These are phyloP conservation scores for Fonsecaea pedrosoi DNA, from an alignment of 2,329 filamentous ascomycete species.

Conservation along the genomic window DNA sequence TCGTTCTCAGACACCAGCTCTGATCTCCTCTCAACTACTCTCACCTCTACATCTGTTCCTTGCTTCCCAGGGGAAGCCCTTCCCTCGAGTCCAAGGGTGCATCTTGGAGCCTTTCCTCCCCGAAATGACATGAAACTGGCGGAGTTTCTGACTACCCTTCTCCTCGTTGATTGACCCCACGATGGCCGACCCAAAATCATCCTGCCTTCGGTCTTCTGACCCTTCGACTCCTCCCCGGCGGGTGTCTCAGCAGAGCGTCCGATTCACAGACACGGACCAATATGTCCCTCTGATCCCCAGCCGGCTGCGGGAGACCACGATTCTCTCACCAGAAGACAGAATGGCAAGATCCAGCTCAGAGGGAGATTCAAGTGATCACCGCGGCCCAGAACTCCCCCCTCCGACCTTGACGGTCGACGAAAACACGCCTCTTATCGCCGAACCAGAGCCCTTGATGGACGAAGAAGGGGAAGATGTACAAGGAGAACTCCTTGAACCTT, in stretches of 20 bases:
- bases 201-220: slow-evolving; percentile 20
- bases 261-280: slow-evolving; percentile 22
- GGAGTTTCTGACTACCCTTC: neutral
- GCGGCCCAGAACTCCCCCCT: slow-evolving; percentile 12
- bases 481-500: slow-evolving; percentile 34
- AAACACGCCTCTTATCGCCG: slow-evolving; percentile 25
- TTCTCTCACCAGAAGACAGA: slow-evolving; percentile 38
- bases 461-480: slow-evolving; percentile 20
- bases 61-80: neutral
- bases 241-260: slow-evolving; percentile 18
- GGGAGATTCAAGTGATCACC: slow-evolving; percentile 18
- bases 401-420: slow-evolving; percentile 21
- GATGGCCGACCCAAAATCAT: slow-evolving; percentile 21
- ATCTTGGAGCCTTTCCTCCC: neutral
- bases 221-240: slow-evolving; percentile 32
- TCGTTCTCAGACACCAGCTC: slow-evolving; percentile 3
- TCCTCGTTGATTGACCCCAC: neutral
- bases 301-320: slow-evolving; percentile 36
- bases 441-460: slow-evolving; percentile 28
- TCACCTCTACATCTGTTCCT: neutral
- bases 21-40: neutral
- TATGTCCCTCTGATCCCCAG: slow-evolving; percentile 38
- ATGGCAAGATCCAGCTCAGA: slow-evolving; percentile 33
- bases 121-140: slow-evolving; percentile 15
- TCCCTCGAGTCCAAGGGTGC: neutral